Evolutionary conservation across 345 rosid genomes (phyloP), one percentile per base, ranked within the genome.

Genomic region (Populus alba): DNA sequence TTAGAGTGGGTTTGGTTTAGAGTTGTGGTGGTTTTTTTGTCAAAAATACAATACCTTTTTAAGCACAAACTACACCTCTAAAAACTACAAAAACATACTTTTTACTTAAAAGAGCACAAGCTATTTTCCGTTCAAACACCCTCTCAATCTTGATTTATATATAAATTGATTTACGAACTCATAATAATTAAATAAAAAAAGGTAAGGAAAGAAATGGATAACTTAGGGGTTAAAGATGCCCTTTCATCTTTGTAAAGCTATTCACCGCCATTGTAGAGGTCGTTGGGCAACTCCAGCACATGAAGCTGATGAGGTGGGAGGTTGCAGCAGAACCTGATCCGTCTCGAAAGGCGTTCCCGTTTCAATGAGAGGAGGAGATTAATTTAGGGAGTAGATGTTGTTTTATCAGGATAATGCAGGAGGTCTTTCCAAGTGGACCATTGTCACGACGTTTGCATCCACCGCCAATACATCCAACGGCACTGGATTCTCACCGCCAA

Each of bases 331-430:
- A 62, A 82, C 87, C 90, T 88, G 86, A 88, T 86, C 93, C 88
- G 29, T 76, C 91, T 90, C 82, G 90, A 81, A 82, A 83, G 38
- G 90, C 86, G 90, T 75, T 87, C 88, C 88, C 62, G 13, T 71
- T 87, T 72, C 71, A 57, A 69, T 18, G 23, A 69, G 75, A 72
- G 55, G 68, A 71, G 77, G 29, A 49, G 67, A 70, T 66, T 61
- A 43, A 79, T 33, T 79, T 68, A 25, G 51, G 13, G 61, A 72
- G 78, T 66, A 71, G 72, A 23, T 33, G 77, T 72, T 43, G 51
- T 78, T 20, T 68, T 41, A 67, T 78, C 81, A 79, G 5, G 81
- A 82, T 73, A 75, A 82, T 17, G 67, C 65, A 33, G 9, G 2
- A 6, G 74, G 51, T 71, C 37, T 17, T 49, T 6, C 15, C 59